Conservation (phyloP, 78 protist genomes). For the slime mould (Dictyostelium discoideum) region DNA sequence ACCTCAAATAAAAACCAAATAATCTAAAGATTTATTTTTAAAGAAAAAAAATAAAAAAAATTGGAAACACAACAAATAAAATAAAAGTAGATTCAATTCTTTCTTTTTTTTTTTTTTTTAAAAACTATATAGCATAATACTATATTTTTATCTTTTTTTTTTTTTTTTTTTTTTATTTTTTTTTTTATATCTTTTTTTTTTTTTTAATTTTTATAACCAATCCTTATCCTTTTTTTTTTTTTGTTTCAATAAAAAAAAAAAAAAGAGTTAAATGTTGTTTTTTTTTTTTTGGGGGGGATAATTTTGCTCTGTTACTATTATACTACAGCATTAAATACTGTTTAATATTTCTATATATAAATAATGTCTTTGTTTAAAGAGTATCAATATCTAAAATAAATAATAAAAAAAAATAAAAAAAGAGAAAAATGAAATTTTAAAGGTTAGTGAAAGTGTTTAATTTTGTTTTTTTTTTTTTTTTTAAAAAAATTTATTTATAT, state of each 20-base stretch:
- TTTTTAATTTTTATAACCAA: neutral
- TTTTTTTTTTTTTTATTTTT: neutral
- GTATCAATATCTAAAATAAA: slow-evolving; percentile 1
- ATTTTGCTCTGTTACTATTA: neutral
- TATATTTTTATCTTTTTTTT: neutral
- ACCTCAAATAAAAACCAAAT: neutral
- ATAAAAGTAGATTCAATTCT: neutral
- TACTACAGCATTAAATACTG: neutral
- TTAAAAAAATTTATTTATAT: neutral
- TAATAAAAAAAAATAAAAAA: too few relatives aligned
- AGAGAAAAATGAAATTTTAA: neutral
- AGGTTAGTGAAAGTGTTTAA: too few relatives aligned
- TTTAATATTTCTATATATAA: slow-evolving; percentile 22
- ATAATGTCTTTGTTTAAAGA: neutral
- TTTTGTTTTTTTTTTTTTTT: neutral
- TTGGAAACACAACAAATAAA: neutral
- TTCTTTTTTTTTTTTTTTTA: neutral
- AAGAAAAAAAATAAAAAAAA: neutral
- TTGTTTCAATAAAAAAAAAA: neutral
- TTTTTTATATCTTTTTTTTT: neutral
- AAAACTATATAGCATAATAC: neutral
- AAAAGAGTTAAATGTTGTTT: neutral
- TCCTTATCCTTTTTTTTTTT: neutral
- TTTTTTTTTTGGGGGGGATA: neutral
- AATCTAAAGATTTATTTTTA: neutral